These are phyloP conservation scores for Zychaea mexicana DNA, from an alignment of 371 early-diverging fungal genomes.

Conservation along the genomic window DNA sequence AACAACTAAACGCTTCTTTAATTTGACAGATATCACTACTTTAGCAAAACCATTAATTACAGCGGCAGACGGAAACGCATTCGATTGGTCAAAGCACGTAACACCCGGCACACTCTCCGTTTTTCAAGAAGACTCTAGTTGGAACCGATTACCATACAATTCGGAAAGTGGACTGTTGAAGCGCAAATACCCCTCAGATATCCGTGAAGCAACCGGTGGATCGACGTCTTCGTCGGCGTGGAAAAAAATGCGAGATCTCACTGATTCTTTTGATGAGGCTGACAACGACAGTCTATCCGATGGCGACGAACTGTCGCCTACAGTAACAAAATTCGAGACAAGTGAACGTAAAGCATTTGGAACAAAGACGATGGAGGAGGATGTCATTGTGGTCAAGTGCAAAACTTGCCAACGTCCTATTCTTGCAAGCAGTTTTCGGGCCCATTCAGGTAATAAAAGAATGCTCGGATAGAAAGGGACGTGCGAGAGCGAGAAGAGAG, in stretches of 20 bases:
- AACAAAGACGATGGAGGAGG: slow-evolving; percentile 48
- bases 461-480: too few relatives aligned
- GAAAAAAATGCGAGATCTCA: slow-evolving; percentile 1
- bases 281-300: slow-evolving; percentile 22
- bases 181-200: slow-evolving; percentile 1
- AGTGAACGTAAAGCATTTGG: slow-evolving; percentile 44
- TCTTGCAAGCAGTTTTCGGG: slow-evolving; percentile 36
- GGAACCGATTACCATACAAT: slow-evolving; percentile 27
- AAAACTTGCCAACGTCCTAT: slow-evolving; percentile 41
- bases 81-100: slow-evolving; percentile 43
- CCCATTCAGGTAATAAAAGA: slow-evolving; percentile 34
- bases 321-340: slow-evolving; percentile 26
- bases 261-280: slow-evolving; percentile 7
- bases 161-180: slow-evolving; percentile 21
- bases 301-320: slow-evolving; percentile 21
- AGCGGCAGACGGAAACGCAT: slow-evolving; percentile 13
- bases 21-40: slow-evolving; percentile 33
- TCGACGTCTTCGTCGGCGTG: background rate
- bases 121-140: slow-evolving; percentile 45
- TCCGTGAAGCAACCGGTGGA: background rate
- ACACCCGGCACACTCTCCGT: slow-evolving; percentile 43
- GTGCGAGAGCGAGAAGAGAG: background rate
- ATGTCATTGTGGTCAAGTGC: slow-evolving; percentile 41
- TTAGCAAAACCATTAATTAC: slow-evolving; percentile 36
- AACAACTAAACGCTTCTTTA: too few relatives aligned